These are phyloP conservation scores for Epichloe typhina DNA, from an alignment of 2,329 filamentous ascomycete genomes.

Conservation along the genomic window DNA sequence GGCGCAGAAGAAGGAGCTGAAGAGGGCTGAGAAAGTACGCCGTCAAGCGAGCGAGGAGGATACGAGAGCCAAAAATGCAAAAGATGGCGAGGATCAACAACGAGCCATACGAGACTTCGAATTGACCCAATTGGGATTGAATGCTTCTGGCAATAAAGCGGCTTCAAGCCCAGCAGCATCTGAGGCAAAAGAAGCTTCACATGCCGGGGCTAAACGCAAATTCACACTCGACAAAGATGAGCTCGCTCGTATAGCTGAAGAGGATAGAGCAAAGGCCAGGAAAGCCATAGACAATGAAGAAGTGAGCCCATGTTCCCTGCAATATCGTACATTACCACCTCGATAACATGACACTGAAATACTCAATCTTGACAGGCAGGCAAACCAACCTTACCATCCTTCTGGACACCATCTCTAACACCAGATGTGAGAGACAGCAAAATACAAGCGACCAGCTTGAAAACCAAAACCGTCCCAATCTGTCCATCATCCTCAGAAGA, in stretches of 20 bases:
- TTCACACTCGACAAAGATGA: constrained; percentile 64
- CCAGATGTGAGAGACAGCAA: constrained; percentile 37
- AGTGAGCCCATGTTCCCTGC: constrained; percentile 22
- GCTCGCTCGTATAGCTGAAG: constrained; percentile 52
- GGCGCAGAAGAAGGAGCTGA: constrained; percentile 82
- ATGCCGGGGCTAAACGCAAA: constrained; percentile 49
- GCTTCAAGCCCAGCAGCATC: constrained; percentile 7
- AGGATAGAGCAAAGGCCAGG: constrained; percentile 58
- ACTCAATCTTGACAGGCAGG: constrained; percentile 38
- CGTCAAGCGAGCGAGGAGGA: constrained; percentile 49
- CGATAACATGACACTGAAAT: constrained; percentile 2
- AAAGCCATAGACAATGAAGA: constrained; percentile 62
- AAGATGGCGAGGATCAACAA: constrained; percentile 56
- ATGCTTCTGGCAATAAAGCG: constrained; percentile 27
- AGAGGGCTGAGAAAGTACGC: constrained; percentile 56
- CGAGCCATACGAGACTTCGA: constrained; percentile 74
- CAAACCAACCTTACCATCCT: constrained; percentile 64
- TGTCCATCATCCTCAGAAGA: constrained; percentile 63
- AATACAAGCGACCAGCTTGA: constrained; percentile 43
- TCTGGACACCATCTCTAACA: constrained; percentile 83
- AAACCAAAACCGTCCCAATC: constrained; percentile 52
- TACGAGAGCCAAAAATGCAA: constrained; percentile 42
- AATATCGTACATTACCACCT: background rate
- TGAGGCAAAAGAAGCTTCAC: background rate
- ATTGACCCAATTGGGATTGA: constrained; percentile 60